Evolutionary conservation across 78 protist genomes (phyloP), one percentile per base, ranked within the genome.

Genomic region (Pigoraptor vietnamica): DNA sequence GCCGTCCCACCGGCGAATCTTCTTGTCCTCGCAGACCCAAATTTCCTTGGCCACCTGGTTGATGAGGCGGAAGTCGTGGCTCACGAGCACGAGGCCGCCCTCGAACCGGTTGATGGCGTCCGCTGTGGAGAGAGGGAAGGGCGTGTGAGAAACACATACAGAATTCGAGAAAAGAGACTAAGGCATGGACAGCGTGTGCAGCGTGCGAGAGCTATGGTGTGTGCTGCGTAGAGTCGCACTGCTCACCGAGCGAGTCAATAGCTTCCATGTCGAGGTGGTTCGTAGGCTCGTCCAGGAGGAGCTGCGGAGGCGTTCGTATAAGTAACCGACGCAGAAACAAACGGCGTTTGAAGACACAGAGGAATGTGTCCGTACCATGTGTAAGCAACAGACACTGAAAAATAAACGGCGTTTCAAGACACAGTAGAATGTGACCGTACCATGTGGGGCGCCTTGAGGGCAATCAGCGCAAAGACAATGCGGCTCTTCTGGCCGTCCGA

Each of bases 241-340:
- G n/a, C n/a, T n/a, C n/a, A 29, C 96, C 97, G 24, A 97, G 93
- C 1, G 96, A 33, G 89, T 96, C 98, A 56, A 97, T 95, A 36
- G 82, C 39, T 79, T 95, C 95, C 56, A 96, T 90, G 89, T 98
- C 99, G 39, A 98, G 90, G 81, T 96, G 97, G 93, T 98, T 98
- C 1, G 98, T 97, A n/a, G 99, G 99, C 95, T 98, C 99, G 89
- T 98, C 99, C 23, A 98, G 95, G 37, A 96, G 88, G 33, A 98
- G 92, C 37, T 95, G 94, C 56, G 40, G 32, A 25, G 55, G 32
- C 10, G 10, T 87, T 87, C 32, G 24, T 48, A 48, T 48, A 6
- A 48, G 67, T 48, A 14, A 48, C 6, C 6, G 67, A 48, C n/a
- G 67, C 67, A 48, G 67, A 48, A 6, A 48, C 6, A 6, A 48